phyloP scores from a whole-genome alignment of 2,329 filamentous ascomycete species.

The Fusarium paranaense region DNA sequence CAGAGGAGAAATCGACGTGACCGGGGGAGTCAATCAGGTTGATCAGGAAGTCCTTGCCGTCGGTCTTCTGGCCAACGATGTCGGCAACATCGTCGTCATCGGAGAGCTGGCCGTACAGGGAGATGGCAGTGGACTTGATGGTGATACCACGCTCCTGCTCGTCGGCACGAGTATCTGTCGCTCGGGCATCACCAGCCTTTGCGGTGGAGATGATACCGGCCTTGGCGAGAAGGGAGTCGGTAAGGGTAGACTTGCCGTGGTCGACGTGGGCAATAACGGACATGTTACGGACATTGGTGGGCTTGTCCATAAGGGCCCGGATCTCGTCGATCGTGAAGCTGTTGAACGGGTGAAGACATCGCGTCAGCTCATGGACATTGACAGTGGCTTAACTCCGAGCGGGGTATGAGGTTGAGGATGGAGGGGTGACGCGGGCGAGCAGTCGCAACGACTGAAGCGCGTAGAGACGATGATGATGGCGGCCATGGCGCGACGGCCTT shows the following conservation, averaged over 20 bases:
- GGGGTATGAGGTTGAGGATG: conserved; percentile 47
- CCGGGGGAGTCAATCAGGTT: conserved; percentile 99
- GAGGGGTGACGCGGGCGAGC: conserved; percentile 23
- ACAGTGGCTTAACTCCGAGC: conserved; percentile 54
- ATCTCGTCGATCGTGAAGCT: conserved; percentile 99
- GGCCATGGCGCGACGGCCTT: background rate
- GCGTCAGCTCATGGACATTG: conserved; percentile 60
- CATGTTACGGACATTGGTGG: conserved; percentile 90
- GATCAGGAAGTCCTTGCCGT: conserved; percentile 98
- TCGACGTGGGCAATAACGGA: conserved; percentile 99
- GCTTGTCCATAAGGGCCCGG: conserved; percentile 82
- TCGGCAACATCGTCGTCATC: conserved; percentile 93
- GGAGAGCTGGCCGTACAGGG: conserved; percentile 88
- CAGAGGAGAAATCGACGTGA: conserved; percentile 99
- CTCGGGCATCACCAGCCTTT: conserved; percentile 95
- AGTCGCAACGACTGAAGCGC: background rate
- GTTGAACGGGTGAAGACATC: conserved; percentile 50
- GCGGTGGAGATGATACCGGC: conserved; percentile 99
- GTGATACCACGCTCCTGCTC: conserved; percentile 99
- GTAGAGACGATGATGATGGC: conserved; percentile 9
- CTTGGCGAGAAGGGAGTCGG: conserved; percentile 98
- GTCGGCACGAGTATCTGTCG: conserved; percentile 96
- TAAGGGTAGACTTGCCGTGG: conserved; percentile 99
- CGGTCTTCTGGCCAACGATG: conserved; percentile 86
- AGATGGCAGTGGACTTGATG: conserved; percentile 99